Evolutionary conservation across 768 basidiomycete genomes (phyloP).

Genomic region (Calocera cornea): DNA sequence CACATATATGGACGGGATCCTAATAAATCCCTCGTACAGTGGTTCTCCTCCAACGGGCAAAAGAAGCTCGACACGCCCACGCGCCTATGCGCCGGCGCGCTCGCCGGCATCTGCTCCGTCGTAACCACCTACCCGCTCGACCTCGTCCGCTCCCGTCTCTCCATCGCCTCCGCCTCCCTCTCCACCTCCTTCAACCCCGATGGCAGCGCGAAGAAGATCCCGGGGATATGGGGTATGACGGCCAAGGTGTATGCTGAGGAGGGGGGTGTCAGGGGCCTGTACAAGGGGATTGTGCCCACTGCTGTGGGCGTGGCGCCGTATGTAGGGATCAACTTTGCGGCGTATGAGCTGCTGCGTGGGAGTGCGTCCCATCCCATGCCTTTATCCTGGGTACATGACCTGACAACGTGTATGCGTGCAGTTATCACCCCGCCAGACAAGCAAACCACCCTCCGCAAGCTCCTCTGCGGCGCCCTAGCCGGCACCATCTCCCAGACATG

Average conservation of each 20-base stretch:
- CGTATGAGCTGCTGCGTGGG: conserved; percentile 72
- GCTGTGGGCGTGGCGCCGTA: conserved; percentile 78
- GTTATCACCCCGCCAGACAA: conserved; percentile 72
- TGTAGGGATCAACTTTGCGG: conserved; percentile 75
- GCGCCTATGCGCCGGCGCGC: conserved; percentile 69
- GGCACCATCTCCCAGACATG: conserved; percentile 85
- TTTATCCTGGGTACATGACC: conserved; percentile 10
- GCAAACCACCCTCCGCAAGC: conserved; percentile 49
- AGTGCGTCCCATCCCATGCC: conserved; percentile 2
- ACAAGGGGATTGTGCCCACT: conserved; percentile 74
- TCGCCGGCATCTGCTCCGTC: conserved; percentile 94
- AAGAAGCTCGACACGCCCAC: conserved; percentile 78
- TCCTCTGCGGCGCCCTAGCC: conserved; percentile 76
- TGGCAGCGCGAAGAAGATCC: conserved; percentile 17
- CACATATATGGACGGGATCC: too few species aligned
- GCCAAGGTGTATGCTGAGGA: conserved; percentile 81
- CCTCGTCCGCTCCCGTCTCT: conserved; percentile 80
- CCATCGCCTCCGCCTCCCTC: conserved; percentile 82
- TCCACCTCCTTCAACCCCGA: conserved; percentile 32
- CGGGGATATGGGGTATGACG: conserved; percentile 72
- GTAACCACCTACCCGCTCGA: conserved; percentile 87
- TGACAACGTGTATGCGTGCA: neutral
- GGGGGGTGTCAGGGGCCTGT: conserved; percentile 71
- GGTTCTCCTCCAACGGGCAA: conserved; percentile 56
- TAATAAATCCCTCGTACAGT: conserved; percentile 35